Evolutionary conservation across 441 rosid species (phyloP).

Genomic region (Rhodomyrtus psidioides): DNA sequence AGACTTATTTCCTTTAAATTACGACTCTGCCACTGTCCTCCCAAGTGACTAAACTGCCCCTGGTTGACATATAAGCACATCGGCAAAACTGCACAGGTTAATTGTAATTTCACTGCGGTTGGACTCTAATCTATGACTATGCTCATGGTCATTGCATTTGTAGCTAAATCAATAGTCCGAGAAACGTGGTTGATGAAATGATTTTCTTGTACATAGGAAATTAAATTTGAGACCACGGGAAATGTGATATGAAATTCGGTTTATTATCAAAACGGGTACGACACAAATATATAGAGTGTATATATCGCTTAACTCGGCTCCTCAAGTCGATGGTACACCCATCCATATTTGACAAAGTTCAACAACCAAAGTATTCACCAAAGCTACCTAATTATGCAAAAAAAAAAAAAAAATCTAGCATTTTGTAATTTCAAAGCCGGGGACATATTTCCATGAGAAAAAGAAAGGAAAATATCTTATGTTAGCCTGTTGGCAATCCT

Average conservation of each 20-base stretch:
- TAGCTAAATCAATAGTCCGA: background rate
- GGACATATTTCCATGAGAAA: background rate
- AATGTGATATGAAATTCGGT: background rate
- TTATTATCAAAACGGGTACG: background rate
- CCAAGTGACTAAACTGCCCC: background rate
- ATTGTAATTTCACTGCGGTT: background rate
- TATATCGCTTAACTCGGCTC: too few relatives aligned
- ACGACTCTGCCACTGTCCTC: background rate
- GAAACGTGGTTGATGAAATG: background rate
- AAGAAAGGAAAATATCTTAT: background rate
- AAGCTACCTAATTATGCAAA: background rate
- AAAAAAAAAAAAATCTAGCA: too few relatives aligned
- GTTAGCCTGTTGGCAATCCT: background rate
- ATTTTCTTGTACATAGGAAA: background rate
- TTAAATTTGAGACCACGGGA: too few relatives aligned
- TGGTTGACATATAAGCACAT: background rate
- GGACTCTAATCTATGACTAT: background rate
- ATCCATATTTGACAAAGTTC: background rate
- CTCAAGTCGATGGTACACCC: background rate
- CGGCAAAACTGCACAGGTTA: background rate
- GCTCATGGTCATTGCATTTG: background rate
- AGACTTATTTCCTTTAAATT: background rate
- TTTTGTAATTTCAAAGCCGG: background rate
- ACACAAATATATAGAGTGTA: background rate
- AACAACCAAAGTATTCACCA: background rate